Base-by-base conservation (phyloP, 805 yeast species). In the Ogataea nakhonphanomensis region DNA sequence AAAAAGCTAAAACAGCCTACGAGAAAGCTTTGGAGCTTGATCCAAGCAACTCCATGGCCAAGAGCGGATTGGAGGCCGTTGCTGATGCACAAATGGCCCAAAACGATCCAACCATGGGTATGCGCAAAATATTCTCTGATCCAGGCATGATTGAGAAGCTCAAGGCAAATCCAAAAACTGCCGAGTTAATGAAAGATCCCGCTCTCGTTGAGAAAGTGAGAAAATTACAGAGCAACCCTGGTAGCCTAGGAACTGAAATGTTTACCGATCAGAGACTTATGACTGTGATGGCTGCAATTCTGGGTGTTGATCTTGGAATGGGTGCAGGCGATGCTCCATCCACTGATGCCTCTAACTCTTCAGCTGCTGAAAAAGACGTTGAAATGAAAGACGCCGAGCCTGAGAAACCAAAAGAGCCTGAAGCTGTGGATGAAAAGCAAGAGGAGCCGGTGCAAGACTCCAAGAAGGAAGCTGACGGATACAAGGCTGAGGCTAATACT, bases 101-200 rank as follows among this genome's bases (percentile, higher is more conserved):
- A 10, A 45, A 43, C 22, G 55, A 49, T 28, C 86, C 89, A 11
- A 91, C 80, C 56, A 62, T 81, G 69, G 95, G 95, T 2, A 67
- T 90, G 58, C 84, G 83, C 32, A 71, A 78, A 53, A 76, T 89
- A 56, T 87, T 91, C 64, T 73, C 74, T 45, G 95, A 88, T 66
- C 96, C 96, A 34, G 73, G 77, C 49, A 66, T 85, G 65, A 74
- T 88, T 59, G 74, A 78, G 51, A 87, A 84, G 51, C 78, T 93
- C 63, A 78, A 77, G 64, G 67, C 67, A 30, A 83, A 93, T 63
- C 98, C 99, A 46, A 84, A 85, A 69, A 88, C 97, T 17, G 79
- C 85, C 24, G 91, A 83, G 45, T 63, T 81, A 60, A 79, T 90
- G 87, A 80, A 84, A 48, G 98, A 93, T 61, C 96, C 97, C 8